Percentiles rank a stretch among this genome's conserved stretches.
Conservation (phyloP, 129 eudicot species). For the Logfia minima region DNA sequence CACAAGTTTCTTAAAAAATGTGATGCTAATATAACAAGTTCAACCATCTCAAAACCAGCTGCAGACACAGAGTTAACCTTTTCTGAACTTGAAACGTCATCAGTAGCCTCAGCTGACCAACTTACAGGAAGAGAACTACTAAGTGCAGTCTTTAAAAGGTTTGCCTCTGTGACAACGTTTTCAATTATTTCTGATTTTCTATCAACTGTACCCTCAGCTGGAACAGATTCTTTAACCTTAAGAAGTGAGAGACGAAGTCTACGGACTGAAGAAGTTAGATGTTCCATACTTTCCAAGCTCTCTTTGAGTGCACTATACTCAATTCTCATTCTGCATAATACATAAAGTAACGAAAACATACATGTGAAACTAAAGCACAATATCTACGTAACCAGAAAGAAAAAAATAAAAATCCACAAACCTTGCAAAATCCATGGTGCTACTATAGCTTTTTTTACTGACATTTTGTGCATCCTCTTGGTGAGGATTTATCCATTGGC, state of each 20-base stretch:
- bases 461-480: conserved; percentile 39
- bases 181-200: conserved; percentile 44
- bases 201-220: conserved; percentile 22
- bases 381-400: background rate
- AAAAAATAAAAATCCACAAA: conserved; percentile 17
- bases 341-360: background rate
- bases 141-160: conserved; percentile 69
- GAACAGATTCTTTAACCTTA: conserved; percentile 57
- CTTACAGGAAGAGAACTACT: conserved; percentile 76
- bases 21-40: conserved; percentile 68
- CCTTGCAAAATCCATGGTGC: conserved; percentile 76
- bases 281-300: conserved; percentile 84
- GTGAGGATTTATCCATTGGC: conserved; percentile 63
- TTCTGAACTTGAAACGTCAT: conserved; percentile 32
- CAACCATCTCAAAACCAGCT: conserved; percentile 87
- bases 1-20: conserved; percentile 30
- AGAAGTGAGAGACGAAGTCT: conserved; percentile 75
- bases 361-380: background rate
- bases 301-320: conserved; percentile 80
- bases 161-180: conserved; percentile 63
- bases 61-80: conserved; percentile 75
- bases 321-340: conserved; percentile 66
- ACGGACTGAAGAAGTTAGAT: conserved; percentile 59
- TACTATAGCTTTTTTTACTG: conserved; percentile 37
- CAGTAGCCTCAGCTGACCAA: conserved; percentile 58